Evolutionary conservation across 257 asterid genomes (phyloP).

Genomic region (Primulina huaijiensis): DNA sequence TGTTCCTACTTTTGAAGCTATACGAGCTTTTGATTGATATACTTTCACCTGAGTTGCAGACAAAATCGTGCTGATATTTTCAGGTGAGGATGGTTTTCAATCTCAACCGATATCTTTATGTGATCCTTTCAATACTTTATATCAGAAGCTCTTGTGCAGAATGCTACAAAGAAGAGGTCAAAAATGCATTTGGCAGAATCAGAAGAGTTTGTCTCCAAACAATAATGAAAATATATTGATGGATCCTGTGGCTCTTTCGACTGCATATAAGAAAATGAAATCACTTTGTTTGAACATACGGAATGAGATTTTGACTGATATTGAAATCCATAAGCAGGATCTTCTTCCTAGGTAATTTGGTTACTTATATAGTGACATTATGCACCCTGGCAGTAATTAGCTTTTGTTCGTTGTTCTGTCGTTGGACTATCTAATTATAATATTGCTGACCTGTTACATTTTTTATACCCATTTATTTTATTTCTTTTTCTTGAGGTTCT

Average conservation of each 20-base stretch:
- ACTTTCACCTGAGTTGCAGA: constrained; percentile 75
- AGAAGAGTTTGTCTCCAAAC: constrained; percentile 68
- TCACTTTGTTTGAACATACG: constrained; percentile 58
- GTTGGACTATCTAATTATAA: neutral
- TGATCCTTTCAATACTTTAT: constrained; percentile 17
- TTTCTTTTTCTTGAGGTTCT: neutral
- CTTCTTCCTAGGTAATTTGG: constrained; percentile 75
- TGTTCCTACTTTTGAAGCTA: constrained; percentile 73
- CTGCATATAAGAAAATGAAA: constrained; percentile 77
- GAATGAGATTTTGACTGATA: constrained; percentile 78
- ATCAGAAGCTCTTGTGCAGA: constrained; percentile 41
- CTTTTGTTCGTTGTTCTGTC: neutral
- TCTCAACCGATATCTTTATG: constrained; percentile 8
- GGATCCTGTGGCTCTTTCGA: constrained; percentile 76
- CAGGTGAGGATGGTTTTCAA: constrained; percentile 48
- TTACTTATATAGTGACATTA: neutral
- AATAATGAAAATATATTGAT: constrained; percentile 53
- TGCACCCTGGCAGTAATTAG: neutral
- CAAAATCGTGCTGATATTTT: constrained; percentile 78
- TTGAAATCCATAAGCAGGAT: constrained; percentile 69
- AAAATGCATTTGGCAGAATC: constrained; percentile 78
- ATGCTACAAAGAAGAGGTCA: constrained; percentile 86
- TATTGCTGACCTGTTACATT: neutral
- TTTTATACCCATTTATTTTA: neutral
- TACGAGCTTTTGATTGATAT: constrained; percentile 75